A percentile compares a stretch with the other conserved stretches of the same genome.
Evolutionary conservation across 1,284 basidiomycete species (phyloP).

Genomic region (Papiliotrema laurentii): DNA sequence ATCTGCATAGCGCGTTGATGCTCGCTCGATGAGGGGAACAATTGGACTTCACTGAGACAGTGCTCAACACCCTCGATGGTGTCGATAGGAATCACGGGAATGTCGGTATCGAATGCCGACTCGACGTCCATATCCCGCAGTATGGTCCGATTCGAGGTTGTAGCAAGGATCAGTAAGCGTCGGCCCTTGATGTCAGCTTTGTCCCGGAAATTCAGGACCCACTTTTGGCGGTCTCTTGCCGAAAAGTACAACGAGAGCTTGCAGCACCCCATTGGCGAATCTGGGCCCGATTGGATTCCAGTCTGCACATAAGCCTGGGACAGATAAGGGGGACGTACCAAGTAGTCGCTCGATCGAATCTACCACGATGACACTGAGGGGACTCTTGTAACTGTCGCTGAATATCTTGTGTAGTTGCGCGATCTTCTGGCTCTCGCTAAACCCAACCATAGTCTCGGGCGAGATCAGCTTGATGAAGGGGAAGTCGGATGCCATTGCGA

Average conservation of each 20-base stretch:
- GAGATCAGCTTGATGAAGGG: conserved; percentile 98
- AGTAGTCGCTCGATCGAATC: conserved; percentile 87
- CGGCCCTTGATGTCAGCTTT: conserved; percentile 59
- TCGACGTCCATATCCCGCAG: conserved; percentile 84
- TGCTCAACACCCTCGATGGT: conserved; percentile 67
- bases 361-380: conserved; percentile 92
- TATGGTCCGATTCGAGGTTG: conserved; percentile 82
- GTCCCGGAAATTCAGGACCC: conserved; percentile 11
- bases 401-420: conserved; percentile 90
- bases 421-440: conserved; percentile 85
- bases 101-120: conserved; percentile 84
- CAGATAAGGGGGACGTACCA: conserved; percentile 53
- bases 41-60: conserved; percentile 75
- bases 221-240: conserved; percentile 90
- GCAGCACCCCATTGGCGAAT: conserved; percentile 92
- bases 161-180: conserved; percentile 86
- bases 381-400: conserved; percentile 94
- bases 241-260: conserved; percentile 85
- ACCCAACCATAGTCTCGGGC: conserved; percentile 96
- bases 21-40: conserved; percentile 65
- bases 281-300: conserved; percentile 98
- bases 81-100: conserved; percentile 78
- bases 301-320: conserved; percentile 53
- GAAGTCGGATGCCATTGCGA: conserved; percentile 86
- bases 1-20: conserved; percentile 61